Evolutionary conservation across 148 eudicot species (phyloP).

Genomic region (Heliamphora exappendiculata): DNA sequence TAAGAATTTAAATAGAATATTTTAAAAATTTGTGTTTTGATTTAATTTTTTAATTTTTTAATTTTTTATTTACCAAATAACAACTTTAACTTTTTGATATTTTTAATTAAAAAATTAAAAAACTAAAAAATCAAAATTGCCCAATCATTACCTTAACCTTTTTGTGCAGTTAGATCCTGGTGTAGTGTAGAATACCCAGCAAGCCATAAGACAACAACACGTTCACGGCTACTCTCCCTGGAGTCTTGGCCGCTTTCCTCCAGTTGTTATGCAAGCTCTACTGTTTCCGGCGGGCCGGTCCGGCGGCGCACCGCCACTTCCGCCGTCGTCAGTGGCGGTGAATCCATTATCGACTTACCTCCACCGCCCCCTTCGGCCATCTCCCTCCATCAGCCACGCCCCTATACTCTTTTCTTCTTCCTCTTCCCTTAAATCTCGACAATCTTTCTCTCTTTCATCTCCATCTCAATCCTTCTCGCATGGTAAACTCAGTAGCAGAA

Average conservation of each 20-base stretch:
- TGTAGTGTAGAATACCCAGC: no score
- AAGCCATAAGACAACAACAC: no score
- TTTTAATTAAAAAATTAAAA: no score
- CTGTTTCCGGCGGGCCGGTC: constrained; percentile 63
- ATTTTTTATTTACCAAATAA: no score
- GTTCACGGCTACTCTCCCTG: not conserved
- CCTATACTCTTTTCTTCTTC: constrained; percentile 1
- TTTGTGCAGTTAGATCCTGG: no score
- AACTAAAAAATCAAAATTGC: no score
- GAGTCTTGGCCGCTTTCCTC: not conserved
- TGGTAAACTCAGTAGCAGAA: not conserved
- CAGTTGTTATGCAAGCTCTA: constrained; percentile 51
- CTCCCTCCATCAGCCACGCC: constrained; percentile 4
- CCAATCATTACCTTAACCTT: no score
- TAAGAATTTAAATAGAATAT: no score
- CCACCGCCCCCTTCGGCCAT: not conserved
- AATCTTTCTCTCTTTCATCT: constrained; percentile 23
- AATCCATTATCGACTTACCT: not conserved
- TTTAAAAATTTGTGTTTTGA: no score
- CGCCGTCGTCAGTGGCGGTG: constrained; percentile 13
- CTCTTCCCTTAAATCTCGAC: constrained; percentile 21
- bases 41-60: no score
- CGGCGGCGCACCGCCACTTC: constrained; percentile 32
- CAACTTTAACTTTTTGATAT: no score
- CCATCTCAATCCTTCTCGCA: constrained; percentile 15